A percentile compares a stretch with the other conserved stretches of the same genome.
Conservation (phyloP, 768 basidiomycete species). For the Tulasnella sp. region DNA sequence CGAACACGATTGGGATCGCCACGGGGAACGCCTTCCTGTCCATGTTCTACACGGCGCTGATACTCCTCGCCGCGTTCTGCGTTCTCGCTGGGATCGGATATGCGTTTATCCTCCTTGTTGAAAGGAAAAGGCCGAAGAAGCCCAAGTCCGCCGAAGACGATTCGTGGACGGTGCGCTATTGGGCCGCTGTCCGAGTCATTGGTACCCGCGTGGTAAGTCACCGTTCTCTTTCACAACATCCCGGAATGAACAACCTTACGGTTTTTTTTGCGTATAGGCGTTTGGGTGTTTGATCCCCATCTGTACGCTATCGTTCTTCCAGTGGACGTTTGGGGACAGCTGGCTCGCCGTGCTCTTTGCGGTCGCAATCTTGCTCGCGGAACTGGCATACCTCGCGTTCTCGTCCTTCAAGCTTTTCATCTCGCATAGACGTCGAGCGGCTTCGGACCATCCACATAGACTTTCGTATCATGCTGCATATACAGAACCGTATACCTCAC, state of each 20-base stretch:
- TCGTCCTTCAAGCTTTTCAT: constrained; percentile 33
- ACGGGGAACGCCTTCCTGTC: constrained; percentile 87
- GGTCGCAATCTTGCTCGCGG: constrained; percentile 46
- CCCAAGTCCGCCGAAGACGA: constrained; percentile 19
- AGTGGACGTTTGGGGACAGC: constrained; percentile 84
- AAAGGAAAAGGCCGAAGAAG: constrained; percentile 16
- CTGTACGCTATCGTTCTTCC: constrained; percentile 67
- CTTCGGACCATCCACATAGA: not conserved
- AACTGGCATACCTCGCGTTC: constrained; percentile 39
- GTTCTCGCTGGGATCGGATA: constrained; percentile 41
- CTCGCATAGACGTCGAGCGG: not conserved
- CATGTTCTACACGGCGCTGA: constrained; percentile 60
- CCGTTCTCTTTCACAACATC: not conserved
- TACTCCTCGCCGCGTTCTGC: constrained; percentile 32
- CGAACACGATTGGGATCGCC: constrained; percentile 62
- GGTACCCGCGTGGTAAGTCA: constrained; percentile 48
- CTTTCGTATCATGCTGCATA: not conserved
- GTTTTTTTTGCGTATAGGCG: not conserved
- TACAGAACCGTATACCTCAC: not conserved
- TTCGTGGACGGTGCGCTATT: constrained; percentile 20
- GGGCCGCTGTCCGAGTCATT: constrained; percentile 25
- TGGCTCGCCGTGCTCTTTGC: constrained; percentile 76
- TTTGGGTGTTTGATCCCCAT: constrained; percentile 42
- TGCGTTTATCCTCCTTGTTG: constrained; percentile 42
- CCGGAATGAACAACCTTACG: not conserved